Conservation (phyloP, 108 stramenopile species). For the Skeletonema costatum region DNA sequence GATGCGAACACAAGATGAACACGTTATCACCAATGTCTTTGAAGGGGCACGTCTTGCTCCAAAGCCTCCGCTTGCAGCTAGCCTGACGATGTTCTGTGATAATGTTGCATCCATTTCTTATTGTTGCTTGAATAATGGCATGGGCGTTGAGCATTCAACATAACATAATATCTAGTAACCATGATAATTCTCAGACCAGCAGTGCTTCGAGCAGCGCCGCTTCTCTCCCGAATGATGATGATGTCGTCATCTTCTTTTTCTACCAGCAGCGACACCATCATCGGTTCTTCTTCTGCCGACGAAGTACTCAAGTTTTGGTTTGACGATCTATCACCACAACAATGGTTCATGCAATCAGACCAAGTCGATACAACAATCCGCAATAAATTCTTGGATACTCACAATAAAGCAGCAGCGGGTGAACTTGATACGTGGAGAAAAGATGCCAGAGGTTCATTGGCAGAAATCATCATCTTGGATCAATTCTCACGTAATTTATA, state of each 20-base stretch:
- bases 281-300: not conserved
- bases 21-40: too few species aligned
- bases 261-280: not conserved
- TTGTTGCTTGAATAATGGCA: too few species aligned
- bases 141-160: too few species aligned
- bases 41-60: too few species aligned
- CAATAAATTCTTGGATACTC: not conserved
- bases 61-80: too few species aligned
- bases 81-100: too few species aligned
- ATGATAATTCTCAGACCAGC: not conserved
- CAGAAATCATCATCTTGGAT: conserved; percentile 63
- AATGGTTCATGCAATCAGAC: conserved; percentile 11
- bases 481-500: conserved; percentile 73
- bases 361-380: conserved; percentile 12
- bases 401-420: conserved; percentile 1
- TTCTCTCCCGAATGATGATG: not conserved
- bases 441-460: conserved; percentile 49
- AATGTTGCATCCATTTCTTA: too few species aligned
- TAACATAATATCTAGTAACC: too few species aligned
- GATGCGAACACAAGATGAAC: too few species aligned
- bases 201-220: not conserved
- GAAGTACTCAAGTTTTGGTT: conserved; percentile 26
- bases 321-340: conserved; percentile 12
- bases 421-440: conserved; percentile 37
- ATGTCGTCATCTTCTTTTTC: not conserved